Evolutionary conservation across 192 early-diverging fungal genomes (phyloP).

Genomic region (Coemansia sp.): DNA sequence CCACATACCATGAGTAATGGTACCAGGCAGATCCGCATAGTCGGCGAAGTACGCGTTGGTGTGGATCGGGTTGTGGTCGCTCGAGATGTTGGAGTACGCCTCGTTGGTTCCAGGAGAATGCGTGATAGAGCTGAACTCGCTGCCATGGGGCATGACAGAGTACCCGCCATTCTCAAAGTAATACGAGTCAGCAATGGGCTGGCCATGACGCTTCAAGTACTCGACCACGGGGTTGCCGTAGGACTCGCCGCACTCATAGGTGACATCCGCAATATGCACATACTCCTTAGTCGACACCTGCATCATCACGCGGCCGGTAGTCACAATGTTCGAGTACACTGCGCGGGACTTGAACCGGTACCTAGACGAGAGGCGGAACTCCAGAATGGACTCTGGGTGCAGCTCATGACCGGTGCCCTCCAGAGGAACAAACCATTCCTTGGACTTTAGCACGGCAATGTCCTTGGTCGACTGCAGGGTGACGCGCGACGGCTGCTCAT

Average conservation of each 20-base stretch:
- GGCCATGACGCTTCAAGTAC: constrained; percentile 83
- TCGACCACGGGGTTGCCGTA: constrained; percentile 88
- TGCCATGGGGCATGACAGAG: constrained; percentile 76
- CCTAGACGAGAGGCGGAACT: constrained; percentile 54
- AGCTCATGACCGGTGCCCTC: constrained; percentile 54
- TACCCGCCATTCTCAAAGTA: constrained; percentile 84
- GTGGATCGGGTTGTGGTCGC: constrained; percentile 96
- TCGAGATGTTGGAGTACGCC: constrained; percentile 83
- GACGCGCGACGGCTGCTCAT: constrained; percentile 76
- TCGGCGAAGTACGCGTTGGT: constrained; percentile 94
- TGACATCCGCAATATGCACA: constrained; percentile 80
- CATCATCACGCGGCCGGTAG: constrained; percentile 72
- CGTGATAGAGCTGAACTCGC: constrained; percentile 83
- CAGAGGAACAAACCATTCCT: constrained; percentile 76
- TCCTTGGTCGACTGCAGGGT: constrained; percentile 75
- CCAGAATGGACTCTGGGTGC: constrained; percentile 57
- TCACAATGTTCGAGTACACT: constrained; percentile 71
- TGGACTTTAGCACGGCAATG: constrained; percentile 84
- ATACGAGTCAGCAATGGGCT: constrained; percentile 83
- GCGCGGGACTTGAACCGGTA: constrained; percentile 50
- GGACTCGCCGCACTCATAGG: constrained; percentile 69
- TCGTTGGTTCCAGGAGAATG: constrained; percentile 84
- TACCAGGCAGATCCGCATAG: constrained; percentile 85
- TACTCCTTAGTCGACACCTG: constrained; percentile 79
- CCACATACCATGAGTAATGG: constrained; percentile 99